phyloP scores from a whole-genome alignment of 768 basidiomycete species.

The Suillus spraguei region DNA sequence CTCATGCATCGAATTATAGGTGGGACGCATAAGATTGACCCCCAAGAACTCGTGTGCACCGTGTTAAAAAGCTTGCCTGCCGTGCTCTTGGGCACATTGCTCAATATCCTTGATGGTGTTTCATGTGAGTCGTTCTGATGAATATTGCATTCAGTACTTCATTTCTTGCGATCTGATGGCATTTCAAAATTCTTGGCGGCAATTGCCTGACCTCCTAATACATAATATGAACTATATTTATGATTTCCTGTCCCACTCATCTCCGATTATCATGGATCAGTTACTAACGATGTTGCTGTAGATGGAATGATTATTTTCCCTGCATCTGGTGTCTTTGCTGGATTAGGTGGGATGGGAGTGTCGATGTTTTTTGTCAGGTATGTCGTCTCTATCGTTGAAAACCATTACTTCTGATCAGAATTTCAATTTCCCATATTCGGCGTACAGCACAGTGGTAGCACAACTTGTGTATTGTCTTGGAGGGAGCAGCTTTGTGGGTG shows the following conservation, averaged over 20 bases:
- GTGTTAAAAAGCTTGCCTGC: conserved; percentile 66
- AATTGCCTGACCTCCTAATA: neutral
- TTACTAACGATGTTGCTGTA: conserved; percentile 24
- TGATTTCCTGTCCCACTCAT: neutral
- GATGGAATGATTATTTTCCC: conserved; percentile 98
- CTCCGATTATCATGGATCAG: conserved; percentile 2
- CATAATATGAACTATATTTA: conserved; percentile 8
- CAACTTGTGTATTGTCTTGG: conserved; percentile 87
- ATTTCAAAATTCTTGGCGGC: conserved; percentile 2
- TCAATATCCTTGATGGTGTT: conserved; percentile 94
- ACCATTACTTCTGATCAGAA: neutral
- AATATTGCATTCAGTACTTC: neutral
- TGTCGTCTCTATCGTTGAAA: conserved; percentile 26
- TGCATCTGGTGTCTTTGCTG: conserved; percentile 73
- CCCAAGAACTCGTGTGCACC: conserved; percentile 10
- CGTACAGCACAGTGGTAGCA: conserved; percentile 63
- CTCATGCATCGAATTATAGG: neutral
- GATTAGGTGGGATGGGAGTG: conserved; percentile 86
- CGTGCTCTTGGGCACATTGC: conserved; percentile 77
- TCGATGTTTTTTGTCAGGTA: conserved; percentile 93
- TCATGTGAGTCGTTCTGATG: conserved; percentile 60
- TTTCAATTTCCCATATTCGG: neutral
- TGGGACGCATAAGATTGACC: neutral
- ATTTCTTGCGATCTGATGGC: conserved; percentile 7
- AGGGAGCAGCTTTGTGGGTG: conserved; percentile 87